A percentile compares a stretch with the other conserved stretches of the same genome.
phyloP scores from a whole-genome alignment of 1,284 basidiomycete genomes.

The Marasmius tenuissimus region DNA sequence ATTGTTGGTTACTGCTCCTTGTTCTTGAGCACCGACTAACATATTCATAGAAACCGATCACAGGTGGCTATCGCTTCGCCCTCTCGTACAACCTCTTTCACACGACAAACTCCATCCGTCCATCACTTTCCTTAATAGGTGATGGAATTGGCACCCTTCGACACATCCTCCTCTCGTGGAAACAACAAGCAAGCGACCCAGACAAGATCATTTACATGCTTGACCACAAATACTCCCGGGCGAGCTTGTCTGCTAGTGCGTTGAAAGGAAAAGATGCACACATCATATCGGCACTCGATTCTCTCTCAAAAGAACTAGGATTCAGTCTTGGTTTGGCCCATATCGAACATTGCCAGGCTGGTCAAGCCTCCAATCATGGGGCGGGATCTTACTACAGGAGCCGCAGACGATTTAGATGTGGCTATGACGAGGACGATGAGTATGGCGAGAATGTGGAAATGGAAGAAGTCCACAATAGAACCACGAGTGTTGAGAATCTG shows the following conservation, averaged over 20 bases:
- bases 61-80: conserved; percentile 43
- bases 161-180: conserved; percentile 31
- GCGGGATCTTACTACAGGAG: conserved; percentile 19
- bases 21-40: too few species aligned
- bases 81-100: conserved; percentile 47
- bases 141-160: conserved; percentile 17
- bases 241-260: conserved; percentile 18
- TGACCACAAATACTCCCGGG: conserved; percentile 28
- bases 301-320: conserved; percentile 26
- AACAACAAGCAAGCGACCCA: conserved; percentile 18
- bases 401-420: conserved; percentile 13
- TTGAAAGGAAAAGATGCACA: conserved; percentile 35
- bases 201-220: conserved; percentile 27
- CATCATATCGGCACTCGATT: conserved; percentile 21
- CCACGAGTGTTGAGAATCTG: not conserved
- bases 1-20: conserved; percentile 22
- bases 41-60: conserved; percentile 32
- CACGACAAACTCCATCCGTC: conserved; percentile 12
- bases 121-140: conserved; percentile 5
- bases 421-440: conserved; percentile 13
- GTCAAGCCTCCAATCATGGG: conserved; percentile 27
- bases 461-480: not conserved
- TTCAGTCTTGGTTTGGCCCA: conserved; percentile 35
- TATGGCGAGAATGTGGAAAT: conserved; percentile 14
- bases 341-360: conserved; percentile 32